Conservation (phyloP, 768 basidiomycete species). For the Russula foetens region DNA sequence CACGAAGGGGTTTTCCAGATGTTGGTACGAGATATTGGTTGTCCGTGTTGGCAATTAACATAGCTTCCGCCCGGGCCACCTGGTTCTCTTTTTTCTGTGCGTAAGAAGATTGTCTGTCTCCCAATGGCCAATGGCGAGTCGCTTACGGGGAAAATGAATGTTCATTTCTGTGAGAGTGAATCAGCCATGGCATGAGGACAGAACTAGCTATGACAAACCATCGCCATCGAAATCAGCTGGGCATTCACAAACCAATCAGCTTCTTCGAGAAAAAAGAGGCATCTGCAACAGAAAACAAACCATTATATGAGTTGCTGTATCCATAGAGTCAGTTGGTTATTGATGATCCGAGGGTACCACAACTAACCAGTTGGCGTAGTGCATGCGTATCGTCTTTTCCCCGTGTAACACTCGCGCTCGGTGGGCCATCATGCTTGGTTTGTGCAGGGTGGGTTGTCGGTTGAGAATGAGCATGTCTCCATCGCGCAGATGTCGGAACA, state of each 20-base stretch:
- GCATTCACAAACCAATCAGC: slow-evolving; percentile 5
- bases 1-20: slow-evolving; percentile 94
- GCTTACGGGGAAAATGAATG: slow-evolving; percentile 95
- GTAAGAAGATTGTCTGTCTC: slow-evolving; percentile 1
- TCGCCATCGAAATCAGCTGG: slow-evolving; percentile 91
- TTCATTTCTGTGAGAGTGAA: slow-evolving; percentile 76
- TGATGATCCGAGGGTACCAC: not conserved
- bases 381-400: slow-evolving; percentile 99
- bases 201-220: slow-evolving; percentile 37
- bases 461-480: slow-evolving; percentile 95
- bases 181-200: slow-evolving; percentile 8
- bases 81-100: slow-evolving; percentile 68
- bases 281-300: slow-evolving; percentile 33
- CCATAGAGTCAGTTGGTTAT: slow-evolving; percentile 15
- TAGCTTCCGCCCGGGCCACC: slow-evolving; percentile 89
- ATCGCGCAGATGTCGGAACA: slow-evolving; percentile 88
- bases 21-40: slow-evolving; percentile 99
- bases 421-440: slow-evolving; percentile 99
- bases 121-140: not conserved
- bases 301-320: slow-evolving; percentile 92
- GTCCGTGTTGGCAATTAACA: slow-evolving; percentile 93
- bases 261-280: slow-evolving; percentile 11
- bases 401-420: slow-evolving; percentile 85
- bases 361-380: slow-evolving; percentile 95
- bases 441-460: slow-evolving; percentile 96